Conservation (phyloP, 257 asterid genomes). For the Primulina tabacum region DNA sequence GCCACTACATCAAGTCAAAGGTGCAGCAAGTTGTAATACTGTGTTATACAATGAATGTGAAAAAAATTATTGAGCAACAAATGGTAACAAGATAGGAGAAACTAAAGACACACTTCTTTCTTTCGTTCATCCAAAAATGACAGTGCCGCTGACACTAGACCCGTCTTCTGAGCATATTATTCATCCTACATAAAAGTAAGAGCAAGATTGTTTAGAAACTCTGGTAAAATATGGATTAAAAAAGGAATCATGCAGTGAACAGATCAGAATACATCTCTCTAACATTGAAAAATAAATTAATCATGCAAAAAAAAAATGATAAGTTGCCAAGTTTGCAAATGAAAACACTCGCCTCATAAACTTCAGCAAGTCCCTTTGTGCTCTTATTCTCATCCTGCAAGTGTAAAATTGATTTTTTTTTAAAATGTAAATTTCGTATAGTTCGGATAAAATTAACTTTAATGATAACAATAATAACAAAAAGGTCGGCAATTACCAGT, state of each 20-base stretch:
- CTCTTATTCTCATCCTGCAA: slow-evolving; percentile 92
- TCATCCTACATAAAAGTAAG: slow-evolving; percentile 61
- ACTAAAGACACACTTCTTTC: slow-evolving; percentile 63
- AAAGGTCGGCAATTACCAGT: slow-evolving; percentile 49
- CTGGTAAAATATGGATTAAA: slow-evolving; percentile 7
- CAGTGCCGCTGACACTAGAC: slow-evolving; percentile 68
- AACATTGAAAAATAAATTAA: not conserved
- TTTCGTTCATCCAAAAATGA: slow-evolving; percentile 88
- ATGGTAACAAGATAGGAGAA: slow-evolving; percentile 18
- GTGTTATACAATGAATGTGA: not conserved
- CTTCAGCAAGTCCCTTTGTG: slow-evolving; percentile 87
- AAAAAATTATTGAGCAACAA: slow-evolving; percentile 4
- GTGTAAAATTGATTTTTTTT: not conserved
- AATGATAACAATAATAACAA: slow-evolving; percentile 12
- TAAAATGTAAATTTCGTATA: slow-evolving; percentile 20
- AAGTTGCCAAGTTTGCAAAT: not conserved
- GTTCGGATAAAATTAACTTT: slow-evolving; percentile 17
- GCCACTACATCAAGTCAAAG: not conserved
- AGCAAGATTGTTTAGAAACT: slow-evolving; percentile 16
- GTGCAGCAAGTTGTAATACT: not conserved
- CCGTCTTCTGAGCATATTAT: slow-evolving; percentile 86
- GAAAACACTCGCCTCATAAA: slow-evolving; percentile 72
- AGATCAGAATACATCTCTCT: not conserved
- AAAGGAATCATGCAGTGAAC: not conserved
- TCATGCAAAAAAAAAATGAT: not conserved